These are phyloP conservation scores for Phytopythium litorale DNA, from an alignment of 352 stramenopile species.

Conservation along the genomic window DNA sequence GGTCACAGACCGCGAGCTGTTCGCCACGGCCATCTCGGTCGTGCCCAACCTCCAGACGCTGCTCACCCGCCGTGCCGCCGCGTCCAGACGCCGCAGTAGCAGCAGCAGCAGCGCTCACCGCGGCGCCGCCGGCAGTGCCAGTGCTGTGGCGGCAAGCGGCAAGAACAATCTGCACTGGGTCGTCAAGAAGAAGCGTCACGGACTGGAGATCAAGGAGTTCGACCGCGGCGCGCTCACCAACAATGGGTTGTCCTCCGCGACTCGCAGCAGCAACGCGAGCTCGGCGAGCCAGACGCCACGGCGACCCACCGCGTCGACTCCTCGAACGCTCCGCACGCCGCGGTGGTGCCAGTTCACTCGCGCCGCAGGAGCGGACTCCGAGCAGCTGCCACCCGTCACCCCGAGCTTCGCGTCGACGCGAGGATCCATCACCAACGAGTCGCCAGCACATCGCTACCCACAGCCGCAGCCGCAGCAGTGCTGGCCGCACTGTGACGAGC, in stretches of 20 bases:
- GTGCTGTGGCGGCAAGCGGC: too few species aligned
- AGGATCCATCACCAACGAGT: background rate
- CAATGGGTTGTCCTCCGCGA: too few species aligned
- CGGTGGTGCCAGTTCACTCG: slow-evolving; percentile 5
- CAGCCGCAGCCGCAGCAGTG: slow-evolving; percentile 17
- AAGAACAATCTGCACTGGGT: slow-evolving; percentile 21
- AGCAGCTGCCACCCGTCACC: background rate
- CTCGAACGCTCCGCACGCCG: slow-evolving; percentile 2
- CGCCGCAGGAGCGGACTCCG: background rate
- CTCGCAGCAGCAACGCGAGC: background rate
- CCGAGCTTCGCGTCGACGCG: background rate
- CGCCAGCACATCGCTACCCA: slow-evolving; percentile 5
- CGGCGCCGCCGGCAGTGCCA: background rate
- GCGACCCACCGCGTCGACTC: background rate
- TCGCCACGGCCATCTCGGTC: slow-evolving; percentile 23
- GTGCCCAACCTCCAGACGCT: slow-evolving; percentile 36
- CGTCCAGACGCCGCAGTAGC: background rate
- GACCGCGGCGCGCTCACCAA: slow-evolving; percentile 26
- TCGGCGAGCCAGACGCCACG: background rate
- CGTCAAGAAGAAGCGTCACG: slow-evolving; percentile 38
- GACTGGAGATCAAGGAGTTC: slow-evolving; percentile 46
- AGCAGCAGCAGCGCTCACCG: background rate
- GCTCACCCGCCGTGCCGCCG: slow-evolving; percentile 11
- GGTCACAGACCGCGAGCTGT: slow-evolving; percentile 32
- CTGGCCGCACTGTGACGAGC: slow-evolving; percentile 37